phyloP scores from a whole-genome alignment of 108 stramenopile genomes.

The Pseudonitzschia delicatissima region DNA sequence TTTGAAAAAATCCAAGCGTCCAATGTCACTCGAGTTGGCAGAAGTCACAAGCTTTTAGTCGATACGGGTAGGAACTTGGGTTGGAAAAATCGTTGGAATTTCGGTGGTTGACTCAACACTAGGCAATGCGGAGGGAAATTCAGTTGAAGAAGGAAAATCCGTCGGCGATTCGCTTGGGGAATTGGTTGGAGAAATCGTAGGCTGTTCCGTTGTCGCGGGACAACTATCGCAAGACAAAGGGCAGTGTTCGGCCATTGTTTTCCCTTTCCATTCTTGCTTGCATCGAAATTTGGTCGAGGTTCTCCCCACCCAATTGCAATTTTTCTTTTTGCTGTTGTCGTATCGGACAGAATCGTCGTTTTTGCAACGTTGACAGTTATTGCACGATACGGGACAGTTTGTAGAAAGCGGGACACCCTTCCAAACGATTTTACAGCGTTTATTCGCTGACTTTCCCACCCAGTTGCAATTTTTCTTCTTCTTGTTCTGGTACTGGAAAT shows the following conservation, averaged over 20 bases:
- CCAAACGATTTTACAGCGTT: background rate
- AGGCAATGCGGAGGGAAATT: too few relatives aligned
- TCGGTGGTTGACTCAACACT: background rate
- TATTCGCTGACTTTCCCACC: background rate
- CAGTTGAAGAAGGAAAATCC: too few relatives aligned
- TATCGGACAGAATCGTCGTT: background rate
- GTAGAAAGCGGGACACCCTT: background rate
- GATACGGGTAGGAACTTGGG: too few relatives aligned
- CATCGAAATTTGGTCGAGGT: background rate
- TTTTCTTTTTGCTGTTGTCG: background rate
- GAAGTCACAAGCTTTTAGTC: too few relatives aligned
- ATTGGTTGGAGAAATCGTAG: background rate
- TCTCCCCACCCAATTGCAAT: background rate
- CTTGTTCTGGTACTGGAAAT: background rate
- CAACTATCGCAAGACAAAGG: background rate
- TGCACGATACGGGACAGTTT: background rate
- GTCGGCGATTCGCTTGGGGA: background rate
- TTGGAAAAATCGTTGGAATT: background rate
- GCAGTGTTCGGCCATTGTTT: background rate
- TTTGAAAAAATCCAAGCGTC: too few relatives aligned
- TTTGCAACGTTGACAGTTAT: background rate
- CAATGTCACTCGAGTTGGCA: too few relatives aligned
- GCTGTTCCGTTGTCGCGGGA: background rate
- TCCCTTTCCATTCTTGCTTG: background rate
- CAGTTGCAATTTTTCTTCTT: slow-evolving; percentile 1